A percentile compares a stretch with the other conserved stretches of the same genome.
phyloP scores from a whole-genome alignment of 768 basidiomycete genomes.

The Suillus ampliporus region DNA sequence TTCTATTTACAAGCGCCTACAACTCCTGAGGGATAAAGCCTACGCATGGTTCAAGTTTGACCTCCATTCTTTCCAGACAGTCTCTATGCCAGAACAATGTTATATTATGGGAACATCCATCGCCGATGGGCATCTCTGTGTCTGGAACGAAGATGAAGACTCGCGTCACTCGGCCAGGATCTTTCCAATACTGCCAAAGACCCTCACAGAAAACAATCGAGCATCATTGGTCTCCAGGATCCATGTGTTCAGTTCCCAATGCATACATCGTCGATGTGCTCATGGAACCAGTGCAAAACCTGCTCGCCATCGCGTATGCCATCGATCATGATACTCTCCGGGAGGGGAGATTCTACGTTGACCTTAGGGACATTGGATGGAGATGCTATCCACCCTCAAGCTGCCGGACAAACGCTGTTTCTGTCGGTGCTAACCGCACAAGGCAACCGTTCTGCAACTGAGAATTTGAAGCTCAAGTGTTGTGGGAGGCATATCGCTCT shows the following conservation, averaged over 20 bases:
- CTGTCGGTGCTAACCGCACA: not conserved
- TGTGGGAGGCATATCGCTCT: not conserved
- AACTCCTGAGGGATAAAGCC: not conserved
- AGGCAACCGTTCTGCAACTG: not conserved
- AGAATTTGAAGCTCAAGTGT: not conserved
- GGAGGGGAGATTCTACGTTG: not conserved
- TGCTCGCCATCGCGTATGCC: not conserved
- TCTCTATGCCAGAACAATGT: not conserved
- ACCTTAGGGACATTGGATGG: not conserved
- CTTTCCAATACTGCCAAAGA: not conserved
- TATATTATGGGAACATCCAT: not conserved
- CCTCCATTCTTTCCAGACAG: not conserved
- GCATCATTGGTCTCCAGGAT: not conserved
- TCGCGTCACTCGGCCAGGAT: not conserved
- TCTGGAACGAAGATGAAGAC: not conserved
- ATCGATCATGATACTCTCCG: not conserved
- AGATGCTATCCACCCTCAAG: not conserved
- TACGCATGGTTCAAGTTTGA: not conserved
- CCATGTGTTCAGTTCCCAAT: not conserved
- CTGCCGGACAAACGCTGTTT: not conserved
- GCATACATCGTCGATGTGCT: not conserved
- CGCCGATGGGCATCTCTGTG: not conserved
- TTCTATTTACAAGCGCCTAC: not conserved
- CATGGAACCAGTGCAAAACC: not conserved
- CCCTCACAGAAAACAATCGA: not conserved